A percentile compares a stretch with the other conserved stretches of the same genome.
Conservation (phyloP, 192 early-diverging fungal genomes). For the Backusella tuberculispora region DNA sequence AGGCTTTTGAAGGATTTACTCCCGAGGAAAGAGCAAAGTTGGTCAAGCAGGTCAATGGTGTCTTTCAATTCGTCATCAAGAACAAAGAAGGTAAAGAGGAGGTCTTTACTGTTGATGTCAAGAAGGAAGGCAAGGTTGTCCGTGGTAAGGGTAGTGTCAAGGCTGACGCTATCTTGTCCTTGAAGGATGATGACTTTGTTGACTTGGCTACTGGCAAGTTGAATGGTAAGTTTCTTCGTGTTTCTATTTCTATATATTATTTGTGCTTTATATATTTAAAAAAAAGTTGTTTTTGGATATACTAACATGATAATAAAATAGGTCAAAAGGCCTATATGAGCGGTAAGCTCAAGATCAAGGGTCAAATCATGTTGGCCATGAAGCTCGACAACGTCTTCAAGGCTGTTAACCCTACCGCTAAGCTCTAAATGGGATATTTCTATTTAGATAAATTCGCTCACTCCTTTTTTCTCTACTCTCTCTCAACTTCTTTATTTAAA, state of each 20-base stretch:
- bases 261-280: neutral
- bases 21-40: slow-evolving; percentile 58
- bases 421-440: slow-evolving; percentile 50
- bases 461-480: neutral
- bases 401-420: slow-evolving; percentile 50
- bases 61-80: slow-evolving; percentile 89
- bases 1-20: slow-evolving; percentile 62
- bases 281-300: neutral
- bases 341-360: slow-evolving; percentile 89
- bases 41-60: slow-evolving; percentile 79
- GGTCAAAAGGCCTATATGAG: slow-evolving; percentile 92
- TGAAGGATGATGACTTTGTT: slow-evolving; percentile 84
- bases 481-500: neutral
- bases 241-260: neutral
- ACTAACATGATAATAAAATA: slow-evolving; percentile 19
- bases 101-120: slow-evolving; percentile 87
- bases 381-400: slow-evolving; percentile 74
- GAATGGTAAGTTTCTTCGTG: slow-evolving; percentile 60
- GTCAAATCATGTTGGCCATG: slow-evolving; percentile 75
- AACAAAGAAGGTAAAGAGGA: slow-evolving; percentile 64
- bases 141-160: slow-evolving; percentile 62
- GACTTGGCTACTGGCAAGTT: slow-evolving; percentile 83
- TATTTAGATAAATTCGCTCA: neutral
- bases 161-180: slow-evolving; percentile 74
- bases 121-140: slow-evolving; percentile 68